Evolutionary conservation across 495 filamentous ascomycete species (phyloP), one percentile per base, ranked within the genome.

Genomic region (Lophiotrema nucula): DNA sequence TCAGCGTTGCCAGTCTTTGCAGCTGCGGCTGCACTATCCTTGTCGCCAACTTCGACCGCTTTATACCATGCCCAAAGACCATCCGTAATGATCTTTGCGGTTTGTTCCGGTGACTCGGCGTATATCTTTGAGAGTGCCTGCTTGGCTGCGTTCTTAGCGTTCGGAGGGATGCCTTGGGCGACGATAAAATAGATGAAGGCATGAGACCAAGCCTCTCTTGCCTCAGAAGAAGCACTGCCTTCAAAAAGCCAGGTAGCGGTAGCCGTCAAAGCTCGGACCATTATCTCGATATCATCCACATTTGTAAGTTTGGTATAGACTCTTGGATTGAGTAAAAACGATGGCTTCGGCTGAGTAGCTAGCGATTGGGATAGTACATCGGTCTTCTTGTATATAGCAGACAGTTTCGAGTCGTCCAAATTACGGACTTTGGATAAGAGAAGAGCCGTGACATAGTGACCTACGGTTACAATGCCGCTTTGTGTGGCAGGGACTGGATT

Each of bases 21-120:
- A 37, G 79, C 76, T 12, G 78, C 69, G 1, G 90, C 84, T 12
- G 88, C 82, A 52, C 81, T 86, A 50, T 97, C 93, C 64, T 89
- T 95, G 25, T 92, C 88, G 0, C 74, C 79, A 1, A 76, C 69
- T 42, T 88, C 83, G 10, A 83, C 68, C 18, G 80, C 75, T 48
- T 83, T 72, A 16, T 86, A 75, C 92, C 93, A 97, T 28, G 78
- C 77, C 93, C 95, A 97, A 15, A 97, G 68, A 10, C 85, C 90
- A 47, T 78, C 74, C 26, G 89, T 74, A 8, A 96, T 73, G 43
- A 82, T 70, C 15, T 73, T 73, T 0, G 83, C 80, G 21, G 92
- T 77, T 15, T 73, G 57, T 21, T 60, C 70, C 11, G 84, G 78
- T 56, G 82, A 65, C 53, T 74, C 60, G 37, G 77, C 53, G 66